phyloP scores from a whole-genome alignment of 768 basidiomycete species.

The Leccinum imitatum region DNA sequence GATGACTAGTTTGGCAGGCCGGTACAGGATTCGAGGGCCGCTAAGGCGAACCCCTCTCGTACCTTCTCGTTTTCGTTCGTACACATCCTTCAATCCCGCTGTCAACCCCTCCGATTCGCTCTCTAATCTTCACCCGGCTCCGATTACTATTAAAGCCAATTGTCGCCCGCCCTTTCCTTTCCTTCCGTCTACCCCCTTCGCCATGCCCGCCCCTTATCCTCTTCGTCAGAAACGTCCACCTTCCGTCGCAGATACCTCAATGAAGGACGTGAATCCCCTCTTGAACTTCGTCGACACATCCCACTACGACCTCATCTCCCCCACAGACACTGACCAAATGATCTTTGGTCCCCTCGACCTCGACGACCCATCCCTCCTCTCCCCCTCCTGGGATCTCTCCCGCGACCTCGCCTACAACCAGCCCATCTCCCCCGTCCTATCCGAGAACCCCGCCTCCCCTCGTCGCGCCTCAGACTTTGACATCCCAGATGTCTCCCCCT shows the following conservation, averaged over 20 bases:
- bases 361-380: conserved; percentile 31
- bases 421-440: conserved; percentile 42
- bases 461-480: conserved; percentile 43
- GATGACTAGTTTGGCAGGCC: conserved; percentile 37
- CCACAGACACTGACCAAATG: conserved; percentile 31
- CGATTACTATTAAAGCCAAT: conserved; percentile 38
- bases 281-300: conserved; percentile 45
- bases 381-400: conserved; percentile 29
- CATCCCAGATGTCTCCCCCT: conserved; percentile 40
- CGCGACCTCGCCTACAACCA: conserved; percentile 37
- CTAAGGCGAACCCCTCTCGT: conserved; percentile 46
- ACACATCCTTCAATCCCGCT: conserved; percentile 25
- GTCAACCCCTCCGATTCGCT: conserved; percentile 33
- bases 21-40: conserved; percentile 33
- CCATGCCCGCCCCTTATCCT: conserved; percentile 44
- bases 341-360: conserved; percentile 37
- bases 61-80: conserved; percentile 29
- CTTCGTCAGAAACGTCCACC: conserved; percentile 34
- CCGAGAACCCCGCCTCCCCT: conserved; percentile 39
- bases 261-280: conserved; percentile 26
- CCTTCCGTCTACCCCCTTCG: conserved; percentile 29
- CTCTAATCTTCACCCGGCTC: conserved; percentile 31
- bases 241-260: conserved; percentile 22
- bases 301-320: conserved; percentile 36
- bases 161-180: conserved; percentile 15